phyloP scores from a whole-genome alignment of 2,329 filamentous ascomycete species.

The Sclerotinia trifoliorum region DNA sequence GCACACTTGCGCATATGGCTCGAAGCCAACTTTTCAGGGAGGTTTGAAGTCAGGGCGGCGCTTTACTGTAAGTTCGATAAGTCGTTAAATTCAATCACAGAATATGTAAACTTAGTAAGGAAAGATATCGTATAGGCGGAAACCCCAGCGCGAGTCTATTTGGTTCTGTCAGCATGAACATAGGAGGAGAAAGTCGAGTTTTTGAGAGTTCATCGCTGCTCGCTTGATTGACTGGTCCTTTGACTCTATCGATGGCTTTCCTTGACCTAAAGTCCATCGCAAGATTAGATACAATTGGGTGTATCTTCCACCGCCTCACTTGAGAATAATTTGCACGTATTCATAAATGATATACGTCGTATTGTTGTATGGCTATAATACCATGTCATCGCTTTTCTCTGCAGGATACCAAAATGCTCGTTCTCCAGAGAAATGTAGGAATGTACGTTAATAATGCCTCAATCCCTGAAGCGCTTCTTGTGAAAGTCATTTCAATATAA shows the following conservation, averaged over 20 bases:
- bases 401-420: background rate
- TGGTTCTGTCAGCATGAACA: background rate
- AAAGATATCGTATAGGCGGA: background rate
- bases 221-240: background rate
- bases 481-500: background rate
- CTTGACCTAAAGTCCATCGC: background rate
- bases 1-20: background rate
- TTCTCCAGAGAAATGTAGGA: background rate
- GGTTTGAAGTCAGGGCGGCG: accelerated
- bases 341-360: too few relatives aligned
- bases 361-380: background rate
- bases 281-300: background rate
- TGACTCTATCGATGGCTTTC: background rate
- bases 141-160: background rate
- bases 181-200: background rate
- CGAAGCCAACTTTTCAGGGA: background rate
- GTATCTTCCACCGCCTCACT: background rate
- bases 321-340: background rate
- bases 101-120: background rate
- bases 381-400: too few relatives aligned
- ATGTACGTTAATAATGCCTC: background rate
- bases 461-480: too few relatives aligned
- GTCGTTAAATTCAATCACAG: background rate
- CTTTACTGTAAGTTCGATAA: background rate
- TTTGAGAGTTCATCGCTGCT: background rate